phyloP scores from a whole-genome alignment of 139 green algal genomes.

The Chlamydomonas sphaeroides region DNA sequence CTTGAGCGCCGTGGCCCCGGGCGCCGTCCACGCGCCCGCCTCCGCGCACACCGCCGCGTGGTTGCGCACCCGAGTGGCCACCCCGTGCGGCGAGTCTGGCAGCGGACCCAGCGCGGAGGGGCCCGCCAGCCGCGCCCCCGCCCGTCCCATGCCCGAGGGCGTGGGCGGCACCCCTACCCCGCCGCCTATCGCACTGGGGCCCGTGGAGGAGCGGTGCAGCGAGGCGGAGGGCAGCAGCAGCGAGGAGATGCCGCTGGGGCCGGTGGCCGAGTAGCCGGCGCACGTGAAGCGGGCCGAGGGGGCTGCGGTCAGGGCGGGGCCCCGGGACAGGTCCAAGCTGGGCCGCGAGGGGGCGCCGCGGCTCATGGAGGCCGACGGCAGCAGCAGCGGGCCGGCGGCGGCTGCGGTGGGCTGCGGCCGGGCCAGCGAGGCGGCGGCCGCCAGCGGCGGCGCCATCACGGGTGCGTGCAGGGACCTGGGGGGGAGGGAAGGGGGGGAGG shows the following conservation, averaged over 20 bases:
- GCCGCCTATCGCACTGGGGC: background rate
- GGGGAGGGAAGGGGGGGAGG: background rate
- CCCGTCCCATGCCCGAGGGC: background rate
- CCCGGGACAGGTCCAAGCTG: too few relatives aligned
- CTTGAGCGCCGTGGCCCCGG: constrained; percentile 8
- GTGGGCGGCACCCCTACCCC: background rate
- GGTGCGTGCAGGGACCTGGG: background rate
- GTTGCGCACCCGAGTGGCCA: constrained; percentile 11
- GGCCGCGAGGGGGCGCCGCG: too few relatives aligned
- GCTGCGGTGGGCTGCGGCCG: too few relatives aligned
- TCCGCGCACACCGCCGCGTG: background rate
- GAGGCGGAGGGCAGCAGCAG: constrained; percentile 15
- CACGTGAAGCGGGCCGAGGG: too few relatives aligned
- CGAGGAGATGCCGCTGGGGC: too few relatives aligned
- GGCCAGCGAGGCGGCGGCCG: background rate
- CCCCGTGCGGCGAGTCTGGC: constrained; percentile 8
- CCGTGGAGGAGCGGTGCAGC: background rate
- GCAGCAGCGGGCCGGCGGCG: too few relatives aligned
- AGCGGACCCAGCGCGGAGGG: background rate
- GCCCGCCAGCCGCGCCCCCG: background rate
- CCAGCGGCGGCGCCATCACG: background rate
- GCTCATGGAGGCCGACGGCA: too few relatives aligned
- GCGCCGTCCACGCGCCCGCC: background rate
- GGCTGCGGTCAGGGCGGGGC: too few relatives aligned
- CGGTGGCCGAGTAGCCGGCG: too few relatives aligned